A percentile compares a stretch with the other conserved stretches of the same genome.
phyloP scores from a whole-genome alignment of 176 grass and related monocot genomes.

The Otatea glauca region DNA sequence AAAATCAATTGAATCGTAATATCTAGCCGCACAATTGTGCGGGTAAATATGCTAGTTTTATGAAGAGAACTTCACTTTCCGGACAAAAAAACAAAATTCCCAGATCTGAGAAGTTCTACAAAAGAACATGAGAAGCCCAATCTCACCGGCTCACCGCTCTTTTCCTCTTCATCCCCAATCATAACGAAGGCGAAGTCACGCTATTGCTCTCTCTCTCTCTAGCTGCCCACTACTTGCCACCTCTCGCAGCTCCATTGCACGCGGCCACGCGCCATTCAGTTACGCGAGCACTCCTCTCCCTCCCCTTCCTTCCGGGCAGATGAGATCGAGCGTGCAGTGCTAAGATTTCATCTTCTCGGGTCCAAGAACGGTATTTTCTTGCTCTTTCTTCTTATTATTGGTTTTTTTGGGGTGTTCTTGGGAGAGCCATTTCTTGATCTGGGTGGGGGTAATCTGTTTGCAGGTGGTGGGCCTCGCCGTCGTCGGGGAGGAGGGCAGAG shows the following conservation, averaged over 20 bases:
- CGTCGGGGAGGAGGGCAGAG: slow-evolving; percentile 45
- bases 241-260: slow-evolving; percentile 18
- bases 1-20: too few species aligned
- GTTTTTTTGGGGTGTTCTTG: neutral
- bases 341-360: slow-evolving; percentile 15
- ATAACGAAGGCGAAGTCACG: neutral
- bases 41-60: too few species aligned
- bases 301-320: slow-evolving; percentile 8
- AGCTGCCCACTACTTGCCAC: slow-evolving; percentile 8
- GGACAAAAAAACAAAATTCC: neutral
- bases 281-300: neutral
- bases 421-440: slow-evolving; percentile 44
- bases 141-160: slow-evolving; percentile 1
- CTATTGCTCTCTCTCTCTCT: too few species aligned
- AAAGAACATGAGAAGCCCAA: neutral
- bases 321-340: slow-evolving; percentile 17
- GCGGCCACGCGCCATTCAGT: neutral
- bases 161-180: neutral
- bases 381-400: neutral
- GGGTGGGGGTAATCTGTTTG: slow-evolving; percentile 39
- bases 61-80: neutral
- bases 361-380: slow-evolving; percentile 28
- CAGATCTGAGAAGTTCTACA: neutral
- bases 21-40: too few species aligned
- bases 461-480: slow-evolving; percentile 25